Percentiles rank a stretch among this genome's conserved stretches.
These are phyloP conservation scores for Trametes meyenii DNA, from an alignment of 768 basidiomycete genomes.

Conservation along the genomic window DNA sequence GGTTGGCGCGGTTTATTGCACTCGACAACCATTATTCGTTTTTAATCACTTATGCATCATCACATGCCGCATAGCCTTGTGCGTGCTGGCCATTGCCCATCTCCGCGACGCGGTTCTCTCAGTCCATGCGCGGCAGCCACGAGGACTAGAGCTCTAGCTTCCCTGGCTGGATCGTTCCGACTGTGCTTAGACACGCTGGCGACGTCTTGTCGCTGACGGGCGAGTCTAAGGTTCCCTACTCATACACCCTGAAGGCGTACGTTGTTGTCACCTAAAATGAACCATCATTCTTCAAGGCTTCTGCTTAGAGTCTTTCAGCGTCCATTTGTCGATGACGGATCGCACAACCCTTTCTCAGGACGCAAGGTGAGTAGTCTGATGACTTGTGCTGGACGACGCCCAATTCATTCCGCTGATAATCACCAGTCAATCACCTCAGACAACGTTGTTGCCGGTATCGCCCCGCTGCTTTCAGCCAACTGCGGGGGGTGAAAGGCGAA, in stretches of 20 bases:
- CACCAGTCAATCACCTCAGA: constrained; percentile 14
- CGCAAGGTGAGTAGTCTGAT: constrained; percentile 11
- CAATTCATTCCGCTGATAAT: constrained; percentile 14
- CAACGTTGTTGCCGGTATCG: not conserved
- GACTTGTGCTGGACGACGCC: not conserved
- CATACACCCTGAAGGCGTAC: not conserved
- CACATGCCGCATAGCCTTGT: not conserved
- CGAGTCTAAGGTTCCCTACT: not conserved
- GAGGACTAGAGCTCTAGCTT: not conserved
- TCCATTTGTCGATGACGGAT: not conserved
- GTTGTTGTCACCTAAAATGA: not conserved
- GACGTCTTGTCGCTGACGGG: not conserved
- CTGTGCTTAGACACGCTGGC: not conserved
- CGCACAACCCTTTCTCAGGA: not conserved
- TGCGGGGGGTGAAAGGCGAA: constrained; percentile 1
- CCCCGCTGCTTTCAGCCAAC: constrained; percentile 9
- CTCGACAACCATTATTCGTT: not conserved
- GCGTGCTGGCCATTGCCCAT: not conserved
- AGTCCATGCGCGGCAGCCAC: not conserved
- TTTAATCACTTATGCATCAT: not conserved
- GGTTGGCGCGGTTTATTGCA: too few species aligned
- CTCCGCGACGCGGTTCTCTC: not conserved
- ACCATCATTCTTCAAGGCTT: too few species aligned
- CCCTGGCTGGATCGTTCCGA: not conserved
- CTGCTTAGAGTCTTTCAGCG: not conserved